Base-by-base conservation (phyloP, 192 early-diverging fungal genomes). In the Rhizophagus sp. region DNA sequence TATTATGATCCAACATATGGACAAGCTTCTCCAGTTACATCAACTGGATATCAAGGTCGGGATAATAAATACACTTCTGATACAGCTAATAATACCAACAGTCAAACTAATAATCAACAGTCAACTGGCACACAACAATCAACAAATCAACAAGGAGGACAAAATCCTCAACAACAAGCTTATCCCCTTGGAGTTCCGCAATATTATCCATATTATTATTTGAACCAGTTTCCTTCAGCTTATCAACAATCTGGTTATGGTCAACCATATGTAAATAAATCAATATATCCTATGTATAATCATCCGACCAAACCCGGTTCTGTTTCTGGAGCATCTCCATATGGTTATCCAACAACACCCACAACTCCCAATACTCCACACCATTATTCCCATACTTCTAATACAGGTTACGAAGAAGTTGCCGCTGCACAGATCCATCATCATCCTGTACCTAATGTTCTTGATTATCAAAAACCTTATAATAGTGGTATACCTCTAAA, bases 221-320 rank as follows among this genome's bases (percentile, higher is more conserved):
- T 90, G n/a, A 90, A 91, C 85, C 93, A 95, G 85, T 96, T 91
- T 89, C 91, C 90, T 78, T 92, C 89, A 39, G 91, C 88, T 27
- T 96, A 96, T 84, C 93, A 94, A 78, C 91, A 92, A 82, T 93
- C 92, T 2, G 89, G 88, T 9, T 97, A 96, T 83, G 94, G 92
- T n/a, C 95, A 96, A 83, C 95, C 93, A 11, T 96, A 95, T 81
- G 89, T 96, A 84, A 96, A 95, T 88, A 96, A 97, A 89, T 90
- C 86, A 50, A 91, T 95, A 88, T 97, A 96, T 77, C 95, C 94
- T 22, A 93, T 94, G 91, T 95, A 96, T 81, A 85, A 87, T 57
- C 83, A 86, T 66, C 81, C 84, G 4, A 83, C 66, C 79, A 88
- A 89, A 73, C 85, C 87, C 69, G 82, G 84, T 22, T 78, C 85